Conservation (phyloP, 1,284 basidiomycete species). For the Exobasidium cylindrosporum region DNA sequence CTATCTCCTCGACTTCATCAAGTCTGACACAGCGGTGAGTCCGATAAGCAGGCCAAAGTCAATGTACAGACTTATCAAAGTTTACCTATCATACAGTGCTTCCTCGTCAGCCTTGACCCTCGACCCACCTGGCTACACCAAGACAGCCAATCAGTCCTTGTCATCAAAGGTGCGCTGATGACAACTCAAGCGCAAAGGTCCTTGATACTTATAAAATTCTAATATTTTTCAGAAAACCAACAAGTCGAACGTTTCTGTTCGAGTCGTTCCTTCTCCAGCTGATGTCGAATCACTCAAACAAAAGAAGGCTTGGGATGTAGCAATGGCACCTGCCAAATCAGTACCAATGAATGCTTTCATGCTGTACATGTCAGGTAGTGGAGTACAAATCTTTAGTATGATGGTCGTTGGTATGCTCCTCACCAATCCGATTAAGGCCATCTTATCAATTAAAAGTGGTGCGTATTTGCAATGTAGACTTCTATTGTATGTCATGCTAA, state of each 20-base stretch:
- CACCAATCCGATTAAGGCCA: conserved; percentile 40
- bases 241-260: conserved; percentile 4
- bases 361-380: conserved; percentile 52
- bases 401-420: conserved; percentile 53
- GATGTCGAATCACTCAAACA: conserved; percentile 31
- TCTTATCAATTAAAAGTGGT: conserved; percentile 29
- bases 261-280: conserved; percentile 1
- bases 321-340: conserved; percentile 44
- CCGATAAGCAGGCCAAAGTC: not conserved
- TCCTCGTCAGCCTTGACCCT: not conserved
- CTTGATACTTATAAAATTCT: too few relatives aligned
- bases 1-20: not conserved
- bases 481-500: not conserved
- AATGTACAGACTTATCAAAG: not conserved
- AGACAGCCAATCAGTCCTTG: not conserved
- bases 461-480: conserved; percentile 18
- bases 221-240: too few relatives aligned
- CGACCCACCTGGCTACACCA: not conserved
- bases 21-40: not conserved
- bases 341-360: conserved; percentile 54
- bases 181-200: too few relatives aligned
- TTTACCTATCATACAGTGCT: not conserved
- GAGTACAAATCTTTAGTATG: conserved; percentile 54
- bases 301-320: conserved; percentile 51
- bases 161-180: conserved; percentile 5